Evolutionary conservation across 2,329 filamentous ascomycete genomes (phyloP).

Genomic region (Hypoxylon sp.): DNA sequence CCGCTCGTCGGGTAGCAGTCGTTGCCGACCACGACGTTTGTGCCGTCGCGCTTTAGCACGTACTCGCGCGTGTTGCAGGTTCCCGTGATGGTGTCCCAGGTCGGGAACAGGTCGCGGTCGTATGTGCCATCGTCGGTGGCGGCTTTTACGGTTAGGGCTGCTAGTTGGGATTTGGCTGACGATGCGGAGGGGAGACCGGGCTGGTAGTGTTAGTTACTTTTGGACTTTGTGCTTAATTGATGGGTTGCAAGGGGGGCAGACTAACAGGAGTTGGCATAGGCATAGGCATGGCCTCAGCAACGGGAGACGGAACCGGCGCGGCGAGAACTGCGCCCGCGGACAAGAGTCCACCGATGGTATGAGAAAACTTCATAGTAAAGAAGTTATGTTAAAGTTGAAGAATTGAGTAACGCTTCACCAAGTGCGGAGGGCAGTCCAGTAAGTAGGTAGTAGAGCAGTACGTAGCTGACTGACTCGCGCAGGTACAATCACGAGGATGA

Average conservation of each 20-base stretch:
- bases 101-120: constrained; percentile 72
- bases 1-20: constrained; percentile 72
- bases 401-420: too few relatives aligned
- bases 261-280: constrained; percentile 42
- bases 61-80: constrained; percentile 76
- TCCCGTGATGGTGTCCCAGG: constrained; percentile 73
- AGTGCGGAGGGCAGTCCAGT: too few relatives aligned
- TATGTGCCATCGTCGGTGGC: constrained; percentile 66
- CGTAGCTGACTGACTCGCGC: too few relatives aligned
- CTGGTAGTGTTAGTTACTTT: constrained; percentile 39
- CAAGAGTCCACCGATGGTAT: constrained; percentile 38
- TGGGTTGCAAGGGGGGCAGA: not conserved
- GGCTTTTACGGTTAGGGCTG: constrained; percentile 64
- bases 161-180: constrained; percentile 66
- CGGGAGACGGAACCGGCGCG: constrained; percentile 35
- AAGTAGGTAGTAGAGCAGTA: too few relatives aligned
- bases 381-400: too few relatives aligned
- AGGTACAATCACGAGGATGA: not conserved
- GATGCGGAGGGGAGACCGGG: constrained; percentile 70
- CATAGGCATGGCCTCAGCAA: constrained; percentile 35
- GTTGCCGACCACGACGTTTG: constrained; percentile 63
- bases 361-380: constrained; percentile 42
- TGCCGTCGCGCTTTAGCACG: constrained; percentile 78
- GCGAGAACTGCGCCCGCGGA: constrained; percentile 39
- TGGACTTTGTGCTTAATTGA: not conserved